Percentiles rank a stretch among this genome's conserved stretches.
Conservation (phyloP, 371 early-diverging fungal genomes). For the Mucor lusitanicus region DNA sequence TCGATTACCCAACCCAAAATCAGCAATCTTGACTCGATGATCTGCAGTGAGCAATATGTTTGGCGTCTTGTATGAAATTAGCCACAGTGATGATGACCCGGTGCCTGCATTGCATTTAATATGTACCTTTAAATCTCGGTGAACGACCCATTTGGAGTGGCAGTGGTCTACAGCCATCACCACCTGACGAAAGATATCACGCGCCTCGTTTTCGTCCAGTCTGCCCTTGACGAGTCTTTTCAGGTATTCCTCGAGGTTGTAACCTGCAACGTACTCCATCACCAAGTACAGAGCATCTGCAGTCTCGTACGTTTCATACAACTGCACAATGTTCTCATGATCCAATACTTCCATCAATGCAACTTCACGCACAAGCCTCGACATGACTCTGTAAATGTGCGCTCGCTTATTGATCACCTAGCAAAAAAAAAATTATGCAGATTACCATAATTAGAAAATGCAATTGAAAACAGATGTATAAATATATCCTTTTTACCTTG, state of each 20-base stretch:
- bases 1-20: constrained; percentile 83
- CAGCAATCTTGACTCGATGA: constrained; percentile 68
- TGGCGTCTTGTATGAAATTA: constrained; percentile 38
- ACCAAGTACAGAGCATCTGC: constrained; percentile 76
- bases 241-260: constrained; percentile 60
- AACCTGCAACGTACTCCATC: constrained; percentile 65
- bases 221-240: constrained; percentile 46
- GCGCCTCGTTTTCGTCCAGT: constrained; percentile 62
- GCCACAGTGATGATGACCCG: background rate
- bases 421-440: background rate
- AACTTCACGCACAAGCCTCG: constrained; percentile 84
- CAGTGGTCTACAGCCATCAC: constrained; percentile 70
- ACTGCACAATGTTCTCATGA: constrained; percentile 85
- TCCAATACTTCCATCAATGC: constrained; percentile 84
- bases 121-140: constrained; percentile 77
- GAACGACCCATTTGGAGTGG: constrained; percentile 75
- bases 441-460: constrained; percentile 1
- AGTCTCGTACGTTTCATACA: constrained; percentile 91
- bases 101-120: background rate
- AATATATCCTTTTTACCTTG: constrained; percentile 37
- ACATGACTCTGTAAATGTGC: constrained; percentile 78
- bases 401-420: constrained; percentile 83
- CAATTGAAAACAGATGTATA: constrained; percentile 1
- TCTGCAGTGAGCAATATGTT: constrained; percentile 51
- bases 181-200: constrained; percentile 72